These are phyloP conservation scores for Hura crepitans DNA, from an alignment of 441 rosid genomes.

Conservation along the genomic window DNA sequence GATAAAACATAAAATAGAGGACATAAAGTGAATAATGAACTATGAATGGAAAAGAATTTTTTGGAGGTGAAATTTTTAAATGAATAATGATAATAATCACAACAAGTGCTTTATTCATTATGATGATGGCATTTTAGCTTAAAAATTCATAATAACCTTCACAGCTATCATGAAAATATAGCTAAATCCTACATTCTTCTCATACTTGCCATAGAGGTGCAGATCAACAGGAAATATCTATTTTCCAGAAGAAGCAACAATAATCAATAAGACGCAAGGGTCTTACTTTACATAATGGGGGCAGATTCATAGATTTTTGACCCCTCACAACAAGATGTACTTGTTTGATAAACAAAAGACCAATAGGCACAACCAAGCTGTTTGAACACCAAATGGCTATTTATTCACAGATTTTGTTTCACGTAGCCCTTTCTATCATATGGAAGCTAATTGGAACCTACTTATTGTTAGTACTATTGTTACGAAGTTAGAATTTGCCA, in stretches of 20 bases:
- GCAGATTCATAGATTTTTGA: too few relatives aligned
- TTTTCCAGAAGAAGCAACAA: neutral
- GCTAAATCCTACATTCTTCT: neutral
- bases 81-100: too few relatives aligned
- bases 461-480: too few relatives aligned
- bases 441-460: too few relatives aligned
- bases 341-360: too few relatives aligned
- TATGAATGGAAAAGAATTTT: neutral
- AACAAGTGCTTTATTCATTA: neutral
- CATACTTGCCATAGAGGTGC: neutral
- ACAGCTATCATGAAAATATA: neutral
- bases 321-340: too few relatives aligned
- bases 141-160: neutral
- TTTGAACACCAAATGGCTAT: too few relatives aligned
- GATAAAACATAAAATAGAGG: neutral
- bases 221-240: neutral
- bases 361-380: too few relatives aligned
- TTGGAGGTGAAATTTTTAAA: neutral
- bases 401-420: too few relatives aligned
- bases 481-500: too few relatives aligned
- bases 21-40: neutral
- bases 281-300: too few relatives aligned
- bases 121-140: neutral
- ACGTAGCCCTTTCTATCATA: too few relatives aligned
- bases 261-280: neutral